These are phyloP conservation scores for Davidsoniella neocaledoniae DNA, from an alignment of 2,329 filamentous ascomycete genomes.

Conservation along the genomic window DNA sequence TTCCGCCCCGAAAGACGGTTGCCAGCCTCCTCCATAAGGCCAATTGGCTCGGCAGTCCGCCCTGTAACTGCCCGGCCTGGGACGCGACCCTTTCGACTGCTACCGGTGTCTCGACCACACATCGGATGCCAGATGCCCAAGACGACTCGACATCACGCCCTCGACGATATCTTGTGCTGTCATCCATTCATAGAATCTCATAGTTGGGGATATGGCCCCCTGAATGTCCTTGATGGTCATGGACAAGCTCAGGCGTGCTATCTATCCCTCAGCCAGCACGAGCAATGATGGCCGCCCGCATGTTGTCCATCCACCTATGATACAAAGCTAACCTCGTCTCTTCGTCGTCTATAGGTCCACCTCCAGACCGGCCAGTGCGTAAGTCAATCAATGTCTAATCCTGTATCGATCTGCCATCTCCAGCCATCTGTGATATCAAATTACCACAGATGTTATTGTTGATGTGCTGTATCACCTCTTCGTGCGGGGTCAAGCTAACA, in stretches of 20 bases:
- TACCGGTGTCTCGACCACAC: no score
- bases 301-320: slow-evolving; percentile 6
- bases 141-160: background rate
- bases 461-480: slow-evolving; percentile 10
- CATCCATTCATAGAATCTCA: background rate
- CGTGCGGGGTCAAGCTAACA: slow-evolving; percentile 21
- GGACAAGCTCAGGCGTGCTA: no score
- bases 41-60: slow-evolving; percentile 3
- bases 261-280: background rate
- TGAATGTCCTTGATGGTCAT: no score
- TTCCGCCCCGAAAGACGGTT: slow-evolving; percentile 1
- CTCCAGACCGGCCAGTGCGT: slow-evolving; percentile 99
- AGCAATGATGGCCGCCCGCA: background rate
- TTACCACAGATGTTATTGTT: background rate
- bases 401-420: background rate
- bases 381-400: slow-evolving; percentile 22
- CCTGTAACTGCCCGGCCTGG: background rate
- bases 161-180: background rate
- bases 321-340: slow-evolving; percentile 8
- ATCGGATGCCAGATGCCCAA: no score
- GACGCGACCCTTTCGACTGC: background rate
- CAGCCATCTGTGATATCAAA: background rate
- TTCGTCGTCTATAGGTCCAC: slow-evolving; percentile 65
- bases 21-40: slow-evolving; percentile 4
- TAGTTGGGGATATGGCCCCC: no score